Evolutionary conservation across 2,329 filamentous ascomycete genomes (phyloP).

Genomic region (Exophiala dermatitidis): DNA sequence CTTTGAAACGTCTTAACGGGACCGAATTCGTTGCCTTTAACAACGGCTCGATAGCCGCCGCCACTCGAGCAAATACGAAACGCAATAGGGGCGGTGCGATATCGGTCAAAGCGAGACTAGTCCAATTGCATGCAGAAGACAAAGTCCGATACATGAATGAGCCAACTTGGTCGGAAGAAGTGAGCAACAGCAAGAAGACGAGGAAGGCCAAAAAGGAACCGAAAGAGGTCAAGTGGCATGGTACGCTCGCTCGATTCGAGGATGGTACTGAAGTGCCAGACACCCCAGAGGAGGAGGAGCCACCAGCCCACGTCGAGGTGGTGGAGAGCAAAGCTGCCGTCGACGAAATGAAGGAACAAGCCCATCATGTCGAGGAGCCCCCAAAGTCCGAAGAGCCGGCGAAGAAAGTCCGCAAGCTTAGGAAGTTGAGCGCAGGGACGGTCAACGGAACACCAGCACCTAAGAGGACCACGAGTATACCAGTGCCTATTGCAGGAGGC

Average conservation of each 20-base stretch:
- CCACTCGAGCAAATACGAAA: constrained; percentile 39
- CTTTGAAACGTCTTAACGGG: constrained; percentile 39
- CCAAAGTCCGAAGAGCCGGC: neutral
- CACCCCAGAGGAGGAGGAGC: neutral
- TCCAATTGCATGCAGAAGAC: constrained; percentile 20
- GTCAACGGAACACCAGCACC: constrained; percentile 21
- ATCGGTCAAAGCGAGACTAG: constrained; percentile 16
- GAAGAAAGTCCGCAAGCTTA: constrained; percentile 20
- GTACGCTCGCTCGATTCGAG: constrained; percentile 9
- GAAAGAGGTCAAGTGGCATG: constrained; percentile 13
- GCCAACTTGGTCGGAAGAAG: neutral
- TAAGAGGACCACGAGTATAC: constrained; percentile 14
- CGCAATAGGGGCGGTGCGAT: constrained; percentile 36
- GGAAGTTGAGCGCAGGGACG: constrained; percentile 20
- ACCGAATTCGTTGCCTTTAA: constrained; percentile 39
- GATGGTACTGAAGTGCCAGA: constrained; percentile 3
- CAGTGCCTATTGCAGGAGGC: constrained; percentile 7
- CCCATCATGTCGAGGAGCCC: neutral
- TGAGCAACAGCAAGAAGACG: constrained; percentile 1
- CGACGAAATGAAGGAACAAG: neutral
- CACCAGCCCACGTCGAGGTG: neutral
- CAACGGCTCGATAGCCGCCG: constrained; percentile 36
- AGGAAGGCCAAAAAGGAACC: constrained; percentile 2
- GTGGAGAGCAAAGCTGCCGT: neutral
- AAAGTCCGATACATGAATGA: constrained; percentile 6